Base-by-base conservation (phyloP, 495 filamentous ascomycete genomes). In the Aspergillus wentii region DNA sequence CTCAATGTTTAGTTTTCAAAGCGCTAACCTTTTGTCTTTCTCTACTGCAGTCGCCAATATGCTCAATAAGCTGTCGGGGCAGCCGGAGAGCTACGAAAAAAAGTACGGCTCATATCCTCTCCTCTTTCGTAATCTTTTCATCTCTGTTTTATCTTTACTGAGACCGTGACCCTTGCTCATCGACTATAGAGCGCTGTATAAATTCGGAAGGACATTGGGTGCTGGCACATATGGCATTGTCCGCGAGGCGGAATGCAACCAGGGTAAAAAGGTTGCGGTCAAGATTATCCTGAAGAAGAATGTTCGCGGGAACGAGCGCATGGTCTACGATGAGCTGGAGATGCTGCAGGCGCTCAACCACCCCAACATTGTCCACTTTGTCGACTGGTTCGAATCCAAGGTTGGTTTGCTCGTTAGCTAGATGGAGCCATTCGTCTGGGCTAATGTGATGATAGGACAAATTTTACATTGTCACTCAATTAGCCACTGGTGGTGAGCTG, bases 271-370 rank as follows among this genome's bases (percentile, higher is more conserved):
- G 67, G 92, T 94, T 29, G 92, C 92, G 14, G 75, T 99, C 59
- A 99, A 99, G 74, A 97, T 99, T 58, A 99, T 99, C 57, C 72
- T 99, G 48, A 99, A 99, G 79, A 96, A 95, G 68, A 96, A 95
- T 68, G 92, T 99, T 54, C 88, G 87, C 43, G 94, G 92, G 38
- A 97, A 97, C 49, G 92, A 99, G 67, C 78, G 80, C 56, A 99
- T 99, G 92, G 92, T 99, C 19, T 89, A 94, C 56, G 94, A 97
- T 67, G 92, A 99, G 69, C 73, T 99, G 52, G 76, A 87, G 39
- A 83, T 99, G 76, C 71, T 99, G 48, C 88, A 94, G 66, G 71
- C 75, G 23, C 78, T 99, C 49, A 75, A 90, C 47, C 94, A 99
- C 60, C 86, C 87, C 18, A 86, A 97, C 64, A 99, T 99, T 56